Evolutionary conservation across 1,139 yeast genomes (phyloP).

Genomic region (Nakaseomyces sp.): DNA sequence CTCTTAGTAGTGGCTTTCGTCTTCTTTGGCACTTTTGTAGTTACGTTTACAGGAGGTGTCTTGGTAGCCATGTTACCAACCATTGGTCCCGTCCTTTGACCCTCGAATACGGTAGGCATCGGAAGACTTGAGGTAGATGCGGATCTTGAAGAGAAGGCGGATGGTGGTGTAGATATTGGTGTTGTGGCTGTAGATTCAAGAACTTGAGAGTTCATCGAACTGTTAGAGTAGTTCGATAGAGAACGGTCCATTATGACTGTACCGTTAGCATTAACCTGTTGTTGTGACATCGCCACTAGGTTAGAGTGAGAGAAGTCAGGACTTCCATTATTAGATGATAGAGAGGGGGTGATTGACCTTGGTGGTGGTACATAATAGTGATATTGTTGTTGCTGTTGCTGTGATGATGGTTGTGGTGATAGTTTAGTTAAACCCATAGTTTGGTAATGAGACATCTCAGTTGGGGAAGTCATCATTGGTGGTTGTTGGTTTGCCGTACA

Average conservation of each 20-base stretch:
- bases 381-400: background rate
- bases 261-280: background rate
- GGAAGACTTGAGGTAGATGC: background rate
- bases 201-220: conserved; percentile 1
- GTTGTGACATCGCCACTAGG: background rate
- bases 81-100: conserved; percentile 1
- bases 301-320: conserved; percentile 2
- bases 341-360: conserved; percentile 2
- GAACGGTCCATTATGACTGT: conserved; percentile 4
- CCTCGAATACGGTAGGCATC: conserved; percentile 5
- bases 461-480: background rate
- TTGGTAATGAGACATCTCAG: background rate
- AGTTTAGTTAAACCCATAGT: background rate
- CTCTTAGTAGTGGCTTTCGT: background rate
- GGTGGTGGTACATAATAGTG: conserved; percentile 6
- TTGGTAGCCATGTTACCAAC: background rate
- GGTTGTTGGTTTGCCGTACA: background rate
- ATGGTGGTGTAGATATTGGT: conserved; percentile 4
- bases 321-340: conserved; percentile 2
- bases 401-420: background rate
- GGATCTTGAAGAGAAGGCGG: conserved; percentile 2
- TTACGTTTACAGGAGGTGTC: background rate
- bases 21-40: background rate
- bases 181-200: background rate
- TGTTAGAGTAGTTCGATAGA: conserved; percentile 2